Evolutionary conservation across 306 rosid species (phyloP).

Genomic region (Rubus parviflorus): DNA sequence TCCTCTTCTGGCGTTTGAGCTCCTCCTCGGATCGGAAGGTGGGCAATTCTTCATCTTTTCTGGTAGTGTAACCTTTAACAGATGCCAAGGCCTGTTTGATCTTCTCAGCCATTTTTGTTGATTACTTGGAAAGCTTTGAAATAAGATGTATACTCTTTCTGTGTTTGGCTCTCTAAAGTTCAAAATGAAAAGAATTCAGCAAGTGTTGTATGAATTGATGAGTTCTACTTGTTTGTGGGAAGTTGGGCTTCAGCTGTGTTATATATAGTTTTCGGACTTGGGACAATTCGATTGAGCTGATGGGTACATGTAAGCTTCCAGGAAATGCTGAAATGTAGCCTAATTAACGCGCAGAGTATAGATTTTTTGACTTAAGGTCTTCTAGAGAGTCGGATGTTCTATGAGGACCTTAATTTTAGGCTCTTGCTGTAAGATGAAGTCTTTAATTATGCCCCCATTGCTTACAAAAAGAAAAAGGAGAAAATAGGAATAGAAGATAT

Average conservation of each 20-base stretch:
- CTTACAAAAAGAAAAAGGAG: neutral
- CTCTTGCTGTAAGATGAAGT: neutral
- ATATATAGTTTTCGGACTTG: neutral
- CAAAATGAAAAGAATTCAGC: neutral
- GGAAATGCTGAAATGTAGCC: slow-evolving; percentile 1
- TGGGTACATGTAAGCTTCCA: neutral
- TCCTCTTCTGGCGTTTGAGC: slow-evolving; percentile 10
- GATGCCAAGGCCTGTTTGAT: neutral
- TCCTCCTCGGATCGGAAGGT: slow-evolving; percentile 1
- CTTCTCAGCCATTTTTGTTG: slow-evolving; percentile 1
- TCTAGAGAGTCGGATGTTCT: neutral
- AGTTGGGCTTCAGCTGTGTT: neutral
- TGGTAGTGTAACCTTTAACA: neutral
- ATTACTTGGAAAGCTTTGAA: neutral
- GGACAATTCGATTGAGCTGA: neutral
- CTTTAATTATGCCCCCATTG: neutral
- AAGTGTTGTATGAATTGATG: neutral
- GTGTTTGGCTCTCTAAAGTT: neutral
- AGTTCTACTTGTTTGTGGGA: neutral
- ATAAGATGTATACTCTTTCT: too few species aligned
- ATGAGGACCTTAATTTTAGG: neutral
- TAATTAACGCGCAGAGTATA: neutral
- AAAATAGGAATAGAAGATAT: neutral
- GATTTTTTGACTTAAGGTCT: neutral
- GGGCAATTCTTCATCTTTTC: neutral